Evolutionary conservation across 2,329 filamentous ascomycete genomes (phyloP).

Genomic region (Myriosclerotinia scirpicola): DNA sequence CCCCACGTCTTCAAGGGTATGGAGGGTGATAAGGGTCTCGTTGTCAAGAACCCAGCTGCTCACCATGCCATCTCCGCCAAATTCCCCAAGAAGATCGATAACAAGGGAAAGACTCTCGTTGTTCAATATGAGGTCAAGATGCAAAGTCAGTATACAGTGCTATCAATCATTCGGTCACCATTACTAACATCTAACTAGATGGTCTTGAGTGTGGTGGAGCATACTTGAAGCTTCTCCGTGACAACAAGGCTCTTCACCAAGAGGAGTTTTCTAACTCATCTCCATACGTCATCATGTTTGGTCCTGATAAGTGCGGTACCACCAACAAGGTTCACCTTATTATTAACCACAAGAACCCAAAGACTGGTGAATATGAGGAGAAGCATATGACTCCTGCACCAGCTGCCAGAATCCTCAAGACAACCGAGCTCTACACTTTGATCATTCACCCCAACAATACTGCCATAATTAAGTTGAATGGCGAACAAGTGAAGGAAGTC

Average conservation of each 20-base stretch:
- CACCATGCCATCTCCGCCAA: slow-evolving; percentile 99
- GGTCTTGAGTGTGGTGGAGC: slow-evolving; percentile 97
- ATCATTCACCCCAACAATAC: slow-evolving; percentile 97
- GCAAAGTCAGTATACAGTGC: slow-evolving; percentile 67
- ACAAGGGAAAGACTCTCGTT: slow-evolving; percentile 95
- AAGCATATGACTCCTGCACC: slow-evolving; percentile 91
- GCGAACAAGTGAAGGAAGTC: slow-evolving; percentile 82
- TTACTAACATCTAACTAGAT: slow-evolving; percentile 55
- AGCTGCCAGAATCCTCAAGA: slow-evolving; percentile 84
- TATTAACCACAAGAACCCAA: slow-evolving; percentile 99
- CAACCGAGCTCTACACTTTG: slow-evolving; percentile 91
- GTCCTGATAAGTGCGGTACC: slow-evolving; percentile 97
- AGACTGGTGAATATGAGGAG: slow-evolving; percentile 99
- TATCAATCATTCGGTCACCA: not conserved
- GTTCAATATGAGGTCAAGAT: slow-evolving; percentile 99
- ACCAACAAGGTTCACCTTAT: slow-evolving; percentile 99
- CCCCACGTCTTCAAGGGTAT: slow-evolving; percentile 87
- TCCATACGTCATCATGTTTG: slow-evolving; percentile 99
- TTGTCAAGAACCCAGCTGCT: slow-evolving; percentile 95
- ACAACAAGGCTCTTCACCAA: slow-evolving; percentile 94
- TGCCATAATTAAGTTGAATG: slow-evolving; percentile 88
- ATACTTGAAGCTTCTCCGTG: slow-evolving; percentile 97
- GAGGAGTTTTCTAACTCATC: slow-evolving; percentile 98
- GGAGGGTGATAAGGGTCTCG: slow-evolving; percentile 91
- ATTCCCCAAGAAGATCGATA: slow-evolving; percentile 93